Percentiles rank a stretch among this genome's conserved stretches.
Evolutionary conservation across 2,329 filamentous ascomycete species (phyloP).

Genomic region (Paracoccidioides lutzii): DNA sequence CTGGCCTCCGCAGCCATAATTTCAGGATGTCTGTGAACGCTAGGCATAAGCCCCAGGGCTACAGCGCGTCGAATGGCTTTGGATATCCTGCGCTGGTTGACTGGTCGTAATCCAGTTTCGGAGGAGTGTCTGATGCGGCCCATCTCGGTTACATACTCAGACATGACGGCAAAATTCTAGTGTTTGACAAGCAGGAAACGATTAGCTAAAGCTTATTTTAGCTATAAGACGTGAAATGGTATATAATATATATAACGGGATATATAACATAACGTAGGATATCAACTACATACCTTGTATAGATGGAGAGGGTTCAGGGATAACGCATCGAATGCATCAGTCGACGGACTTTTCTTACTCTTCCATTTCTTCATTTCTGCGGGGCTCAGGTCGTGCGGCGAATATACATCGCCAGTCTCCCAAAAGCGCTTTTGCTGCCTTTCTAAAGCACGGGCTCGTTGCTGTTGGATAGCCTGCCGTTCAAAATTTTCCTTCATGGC

Average conservation of each 20-base stretch:
- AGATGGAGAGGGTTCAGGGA: constrained; percentile 68
- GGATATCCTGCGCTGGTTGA: constrained; percentile 85
- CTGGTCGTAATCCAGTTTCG: constrained; percentile 66
- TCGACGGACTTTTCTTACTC: constrained; percentile 39
- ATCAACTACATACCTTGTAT: constrained; percentile 56
- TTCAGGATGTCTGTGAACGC: constrained; percentile 78
- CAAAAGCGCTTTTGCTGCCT: constrained; percentile 50
- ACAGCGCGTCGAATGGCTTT: constrained; percentile 84
- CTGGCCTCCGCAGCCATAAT: constrained; percentile 37
- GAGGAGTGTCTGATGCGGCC: constrained; percentile 70
- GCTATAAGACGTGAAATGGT: background rate
- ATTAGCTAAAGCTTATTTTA: background rate
- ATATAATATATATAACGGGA: constrained; percentile 4
- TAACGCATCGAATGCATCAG: constrained; percentile 67
- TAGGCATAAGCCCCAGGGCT: constrained; percentile 83
- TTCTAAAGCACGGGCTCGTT: constrained; percentile 26
- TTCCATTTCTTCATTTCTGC: constrained; percentile 74
- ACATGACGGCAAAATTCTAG: constrained; percentile 85
- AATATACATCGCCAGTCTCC: constrained; percentile 71
- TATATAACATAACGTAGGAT: background rate
- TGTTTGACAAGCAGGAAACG: background rate
- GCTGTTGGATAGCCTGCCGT: constrained; percentile 25
- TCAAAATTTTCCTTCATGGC: constrained; percentile 13
- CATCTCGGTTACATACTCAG: constrained; percentile 72
- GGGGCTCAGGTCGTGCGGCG: constrained; percentile 72